These are phyloP conservation scores for Yarrowia divulgata DNA, from an alignment of 805 yeast genomes.

Conservation along the genomic window DNA sequence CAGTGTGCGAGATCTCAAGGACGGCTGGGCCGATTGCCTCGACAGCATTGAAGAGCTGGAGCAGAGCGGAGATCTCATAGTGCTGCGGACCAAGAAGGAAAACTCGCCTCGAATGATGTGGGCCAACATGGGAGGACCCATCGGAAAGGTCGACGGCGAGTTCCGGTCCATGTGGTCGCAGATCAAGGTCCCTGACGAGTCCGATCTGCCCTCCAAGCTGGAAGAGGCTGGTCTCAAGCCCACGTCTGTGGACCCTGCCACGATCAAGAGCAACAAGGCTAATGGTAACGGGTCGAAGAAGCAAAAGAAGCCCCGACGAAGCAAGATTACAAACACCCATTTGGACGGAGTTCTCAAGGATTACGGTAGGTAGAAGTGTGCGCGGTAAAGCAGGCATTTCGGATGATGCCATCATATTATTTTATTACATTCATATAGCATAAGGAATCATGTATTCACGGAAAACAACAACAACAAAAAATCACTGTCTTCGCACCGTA, in stretches of 20 bases:
- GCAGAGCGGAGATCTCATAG: constrained; percentile 75
- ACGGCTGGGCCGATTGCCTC: constrained; percentile 94
- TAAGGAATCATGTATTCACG: constrained; percentile 1
- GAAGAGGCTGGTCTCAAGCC: constrained; percentile 91
- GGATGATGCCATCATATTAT: constrained; percentile 5
- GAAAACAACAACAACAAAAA: too few species aligned
- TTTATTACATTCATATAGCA: constrained; percentile 23
- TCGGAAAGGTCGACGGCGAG: constrained; percentile 76
- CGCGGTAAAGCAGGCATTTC: background rate
- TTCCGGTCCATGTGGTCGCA: constrained; percentile 82
- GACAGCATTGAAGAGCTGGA: constrained; percentile 82
- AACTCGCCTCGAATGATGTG: constrained; percentile 91
- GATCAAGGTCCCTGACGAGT: constrained; percentile 79
- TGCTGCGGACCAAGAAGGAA: constrained; percentile 90
- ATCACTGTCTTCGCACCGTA: too few species aligned
- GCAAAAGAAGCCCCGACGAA: constrained; percentile 89
- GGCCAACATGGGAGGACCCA: constrained; percentile 82
- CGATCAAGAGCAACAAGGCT: constrained; percentile 68
- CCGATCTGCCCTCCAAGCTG: constrained; percentile 78
- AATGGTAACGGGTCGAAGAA: constrained; percentile 65
- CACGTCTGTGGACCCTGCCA: constrained; percentile 96
- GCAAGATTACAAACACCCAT: constrained; percentile 94
- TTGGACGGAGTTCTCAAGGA: constrained; percentile 95
- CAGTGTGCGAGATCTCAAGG: constrained; percentile 78
- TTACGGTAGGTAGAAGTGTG: constrained; percentile 55